Percentiles rank a stretch among this genome's conserved stretches.
Conservation (phyloP, 495 filamentous ascomycete species). For the Neurospora sp. region DNA sequence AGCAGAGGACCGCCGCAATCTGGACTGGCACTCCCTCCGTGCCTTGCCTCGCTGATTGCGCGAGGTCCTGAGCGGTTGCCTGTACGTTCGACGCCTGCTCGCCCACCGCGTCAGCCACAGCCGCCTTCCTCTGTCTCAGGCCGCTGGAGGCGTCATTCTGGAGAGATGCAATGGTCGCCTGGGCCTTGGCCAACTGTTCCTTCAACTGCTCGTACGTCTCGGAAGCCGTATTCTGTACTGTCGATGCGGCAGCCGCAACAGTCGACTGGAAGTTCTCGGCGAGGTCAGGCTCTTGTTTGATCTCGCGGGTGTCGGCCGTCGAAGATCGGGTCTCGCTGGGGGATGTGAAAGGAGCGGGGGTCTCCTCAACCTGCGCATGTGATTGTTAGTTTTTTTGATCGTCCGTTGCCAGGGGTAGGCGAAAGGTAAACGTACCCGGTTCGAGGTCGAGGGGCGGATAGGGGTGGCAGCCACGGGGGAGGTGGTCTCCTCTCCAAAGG, state of each 20-base stretch:
- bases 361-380: constrained; percentile 18
- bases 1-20: constrained; percentile 70
- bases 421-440: constrained; percentile 17
- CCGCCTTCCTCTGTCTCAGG: constrained; percentile 59
- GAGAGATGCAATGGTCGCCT: constrained; percentile 60
- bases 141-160: constrained; percentile 56
- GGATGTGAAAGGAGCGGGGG: constrained; percentile 14
- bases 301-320: constrained; percentile 32
- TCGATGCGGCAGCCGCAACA: constrained; percentile 19
- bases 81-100: constrained; percentile 35
- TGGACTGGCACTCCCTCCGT: constrained; percentile 79
- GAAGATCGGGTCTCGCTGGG: constrained; percentile 6
- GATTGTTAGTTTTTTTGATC: not conserved
- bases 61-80: constrained; percentile 34
- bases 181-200: constrained; percentile 62
- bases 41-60: constrained; percentile 44
- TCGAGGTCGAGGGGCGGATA: constrained; percentile 13
- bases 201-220: constrained; percentile 54
- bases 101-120: constrained; percentile 26
- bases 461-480: constrained; percentile 15
- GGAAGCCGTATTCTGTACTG: constrained; percentile 26
- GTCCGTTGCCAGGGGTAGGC: too few species aligned
- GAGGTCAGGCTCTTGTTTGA: constrained; percentile 26
- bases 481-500: constrained; percentile 11
- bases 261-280: constrained; percentile 17